Evolutionary conservation across 306 rosid genomes (phyloP), one percentile per base, ranked within the genome.

Genomic region (Echinosophora koreensis): DNA sequence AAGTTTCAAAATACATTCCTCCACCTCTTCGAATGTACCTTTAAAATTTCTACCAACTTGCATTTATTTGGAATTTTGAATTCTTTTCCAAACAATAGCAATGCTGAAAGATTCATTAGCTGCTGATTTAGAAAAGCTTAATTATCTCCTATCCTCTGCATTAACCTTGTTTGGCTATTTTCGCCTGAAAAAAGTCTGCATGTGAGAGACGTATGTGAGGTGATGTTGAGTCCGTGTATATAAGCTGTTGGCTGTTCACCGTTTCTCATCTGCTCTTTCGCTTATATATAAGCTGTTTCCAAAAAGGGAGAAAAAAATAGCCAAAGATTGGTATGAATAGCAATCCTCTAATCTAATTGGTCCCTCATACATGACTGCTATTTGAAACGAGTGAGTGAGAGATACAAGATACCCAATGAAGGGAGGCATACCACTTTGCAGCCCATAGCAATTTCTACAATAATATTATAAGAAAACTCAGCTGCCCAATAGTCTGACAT

Each of bases 261-360:
- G 6, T 55, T 46, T 57, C 57, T 58, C 10, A 50, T 57, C 44
- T 65, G 16, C 4, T 35, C 50, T 46, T 15, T 27, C 57, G 2
- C 51, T 55, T 3, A 2, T n/a, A 49, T 50, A 15, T 60, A 72
- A 66, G 59, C 78, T 77, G 60, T 49, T 81, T 54, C 81, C 74
- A 34, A 17, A 66, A 35, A 17, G 14, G 66, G 57, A 42, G 34
- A 81, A 22, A 22, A 22, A 22, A 71, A 46, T 55, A 66, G 30
- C 77, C 50, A 61, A 47, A 73, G 67, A 85, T 67, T 17, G 67
- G 61, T 55, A 51, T 66, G 34, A 81, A 17, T 6, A 47, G 8
- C 79, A 78, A 77, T 58, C 76, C 61, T 77, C 72, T 81, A 34
- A 69, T 68, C 51, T 74, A 30, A 77, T 82, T 81, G 84, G 81